phyloP scores from a whole-genome alignment of 768 basidiomycete species.

The Boletellus ananiceps region DNA sequence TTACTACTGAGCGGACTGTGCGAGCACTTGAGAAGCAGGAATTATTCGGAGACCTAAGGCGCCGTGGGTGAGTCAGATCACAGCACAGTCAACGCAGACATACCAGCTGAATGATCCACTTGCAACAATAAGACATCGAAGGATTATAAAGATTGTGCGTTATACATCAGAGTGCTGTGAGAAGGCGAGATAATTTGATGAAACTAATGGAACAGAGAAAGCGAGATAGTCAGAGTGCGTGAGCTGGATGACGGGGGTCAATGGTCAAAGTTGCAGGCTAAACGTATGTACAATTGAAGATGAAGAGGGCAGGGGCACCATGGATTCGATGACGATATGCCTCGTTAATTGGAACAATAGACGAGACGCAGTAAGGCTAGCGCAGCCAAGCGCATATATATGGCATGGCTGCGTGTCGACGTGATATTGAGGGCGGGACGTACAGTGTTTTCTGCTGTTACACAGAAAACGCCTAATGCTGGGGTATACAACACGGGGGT shows the following conservation, averaged over 20 bases:
- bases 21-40: too few species aligned
- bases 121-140: neutral
- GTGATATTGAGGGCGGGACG: neutral
- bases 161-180: neutral
- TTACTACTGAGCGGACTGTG: neutral
- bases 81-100: neutral
- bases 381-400: neutral
- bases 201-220: neutral
- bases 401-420: neutral
- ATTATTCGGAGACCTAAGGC: neutral
- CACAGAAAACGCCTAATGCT: neutral
- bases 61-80: constrained; percentile 5
- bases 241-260: neutral
- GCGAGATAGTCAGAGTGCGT: neutral
- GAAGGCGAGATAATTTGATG: neutral
- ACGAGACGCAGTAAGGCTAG: neutral
- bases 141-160: neutral
- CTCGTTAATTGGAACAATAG: neutral
- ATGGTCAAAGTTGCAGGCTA: neutral
- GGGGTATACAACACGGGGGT: neutral
- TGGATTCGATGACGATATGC: neutral
- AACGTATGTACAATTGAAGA: constrained; percentile 8
- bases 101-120: neutral
- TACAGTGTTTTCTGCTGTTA: neutral
- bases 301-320: neutral